phyloP scores from a whole-genome alignment of 192 early-diverging fungal genomes.

The Phlyctochytrium arcticum region DNA sequence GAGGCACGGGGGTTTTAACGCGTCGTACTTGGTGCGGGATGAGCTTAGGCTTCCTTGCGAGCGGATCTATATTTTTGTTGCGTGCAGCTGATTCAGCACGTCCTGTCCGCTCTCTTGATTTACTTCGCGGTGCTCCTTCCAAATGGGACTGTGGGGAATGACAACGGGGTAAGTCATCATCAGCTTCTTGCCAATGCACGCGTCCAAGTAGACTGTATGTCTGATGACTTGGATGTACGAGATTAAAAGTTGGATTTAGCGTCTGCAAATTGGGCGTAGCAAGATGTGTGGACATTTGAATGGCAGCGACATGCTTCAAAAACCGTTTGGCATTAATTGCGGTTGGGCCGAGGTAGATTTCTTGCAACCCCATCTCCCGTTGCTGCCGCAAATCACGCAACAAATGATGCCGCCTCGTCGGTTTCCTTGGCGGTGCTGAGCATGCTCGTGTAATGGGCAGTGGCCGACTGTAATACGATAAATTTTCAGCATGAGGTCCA shows the following conservation, averaged over 20 bases:
- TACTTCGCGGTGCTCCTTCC: too few relatives aligned
- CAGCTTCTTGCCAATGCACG: conserved; percentile 3
- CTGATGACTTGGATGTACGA: neutral
- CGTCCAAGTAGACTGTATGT: neutral
- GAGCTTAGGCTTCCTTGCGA: neutral
- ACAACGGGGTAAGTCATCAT: neutral
- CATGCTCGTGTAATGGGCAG: conserved; percentile 1
- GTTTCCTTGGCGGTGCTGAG: neutral
- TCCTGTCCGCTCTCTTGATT: too few relatives aligned
- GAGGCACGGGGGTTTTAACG: neutral
- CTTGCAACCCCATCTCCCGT: neutral
- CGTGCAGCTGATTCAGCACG: too few relatives aligned
- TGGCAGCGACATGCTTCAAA: neutral
- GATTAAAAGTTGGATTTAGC: neutral
- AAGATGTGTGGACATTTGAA: neutral
- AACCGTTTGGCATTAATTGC: neutral
- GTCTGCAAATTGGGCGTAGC: neutral
- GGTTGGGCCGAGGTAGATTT: conserved; percentile 1
- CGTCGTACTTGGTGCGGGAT: neutral
- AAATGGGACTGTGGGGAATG: neutral
- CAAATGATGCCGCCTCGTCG: neutral
- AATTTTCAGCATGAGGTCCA: neutral
- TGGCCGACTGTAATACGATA: conserved; percentile 5
- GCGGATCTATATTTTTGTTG: too few relatives aligned
- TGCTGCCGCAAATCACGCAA: neutral